These are phyloP conservation scores for Citrullus amarus DNA, from an alignment of 306 rosid genomes.

Conservation along the genomic window DNA sequence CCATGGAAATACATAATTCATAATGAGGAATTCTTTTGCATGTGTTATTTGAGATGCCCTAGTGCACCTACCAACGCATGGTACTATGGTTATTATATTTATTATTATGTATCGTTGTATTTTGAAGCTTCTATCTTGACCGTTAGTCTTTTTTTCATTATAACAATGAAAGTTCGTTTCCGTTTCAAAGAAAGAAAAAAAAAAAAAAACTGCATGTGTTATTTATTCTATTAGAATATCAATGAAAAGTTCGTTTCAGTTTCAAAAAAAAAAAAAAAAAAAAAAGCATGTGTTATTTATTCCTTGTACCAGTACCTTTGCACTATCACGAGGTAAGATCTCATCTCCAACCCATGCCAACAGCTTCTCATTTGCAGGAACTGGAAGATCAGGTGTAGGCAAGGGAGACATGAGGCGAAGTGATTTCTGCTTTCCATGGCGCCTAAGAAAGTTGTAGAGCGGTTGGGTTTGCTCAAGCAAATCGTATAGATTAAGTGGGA, in stretches of 20 bases:
- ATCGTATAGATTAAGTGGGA: conserved; percentile 45
- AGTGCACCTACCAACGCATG: too few species aligned
- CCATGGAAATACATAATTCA: conserved; percentile 12
- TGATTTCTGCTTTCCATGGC: conserved; percentile 40
- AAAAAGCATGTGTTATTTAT: neutral
- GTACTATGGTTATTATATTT: too few species aligned
- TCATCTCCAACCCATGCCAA: conserved; percentile 88
- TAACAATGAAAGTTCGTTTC: too few species aligned
- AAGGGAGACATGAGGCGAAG: conserved; percentile 39
- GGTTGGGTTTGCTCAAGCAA: conserved; percentile 71
- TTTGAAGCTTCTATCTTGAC: too few species aligned
- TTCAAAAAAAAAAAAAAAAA: too few species aligned
- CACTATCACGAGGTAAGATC: conserved; percentile 65
- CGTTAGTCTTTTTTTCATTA: too few species aligned
- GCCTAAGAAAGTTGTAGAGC: conserved; percentile 54
- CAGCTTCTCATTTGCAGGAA: conserved; percentile 65
- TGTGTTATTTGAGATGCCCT: neutral
- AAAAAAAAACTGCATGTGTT: too few species aligned
- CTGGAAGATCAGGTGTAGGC: conserved; percentile 66
- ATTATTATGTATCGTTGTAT: too few species aligned
- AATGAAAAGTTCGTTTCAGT: too few species aligned
- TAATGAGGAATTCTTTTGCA: neutral
- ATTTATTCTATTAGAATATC: too few species aligned
- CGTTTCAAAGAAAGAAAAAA: too few species aligned
- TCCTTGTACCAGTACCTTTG: conserved; percentile 41